A percentile compares a stretch with the other conserved stretches of the same genome.
Evolutionary conservation across 2,329 filamentous ascomycete species (phyloP).

Genomic region (Aureobasidium sp.): DNA sequence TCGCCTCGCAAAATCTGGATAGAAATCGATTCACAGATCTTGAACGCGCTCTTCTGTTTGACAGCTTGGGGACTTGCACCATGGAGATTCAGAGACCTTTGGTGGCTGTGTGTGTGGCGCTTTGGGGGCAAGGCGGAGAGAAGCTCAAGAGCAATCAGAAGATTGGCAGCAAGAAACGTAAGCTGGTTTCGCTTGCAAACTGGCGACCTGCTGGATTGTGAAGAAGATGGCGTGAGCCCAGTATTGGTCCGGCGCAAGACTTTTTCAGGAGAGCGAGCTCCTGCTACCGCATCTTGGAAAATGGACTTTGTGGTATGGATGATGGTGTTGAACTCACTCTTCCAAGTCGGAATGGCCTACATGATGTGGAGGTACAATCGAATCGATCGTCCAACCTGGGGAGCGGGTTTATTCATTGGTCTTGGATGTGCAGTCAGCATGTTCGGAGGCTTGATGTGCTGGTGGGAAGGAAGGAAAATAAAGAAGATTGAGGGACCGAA

Average conservation of each 20-base stretch:
- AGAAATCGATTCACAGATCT: slow-evolving; percentile 74
- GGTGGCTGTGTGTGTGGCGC: slow-evolving; percentile 46
- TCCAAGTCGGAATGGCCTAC: slow-evolving; percentile 65
- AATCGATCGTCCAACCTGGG: slow-evolving; percentile 64
- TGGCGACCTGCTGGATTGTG: neutral
- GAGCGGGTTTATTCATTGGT: slow-evolving; percentile 71
- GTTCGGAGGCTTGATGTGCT: slow-evolving; percentile 62
- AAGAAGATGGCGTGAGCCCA: neutral
- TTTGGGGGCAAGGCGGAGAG: neutral
- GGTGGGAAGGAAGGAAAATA: slow-evolving; percentile 60
- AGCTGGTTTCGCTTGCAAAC: slow-evolving; percentile 12
- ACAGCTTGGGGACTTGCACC: slow-evolving; percentile 78
- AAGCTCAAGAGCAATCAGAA: neutral
- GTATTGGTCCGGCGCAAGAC: neutral
- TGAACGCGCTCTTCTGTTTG: slow-evolving; percentile 80
- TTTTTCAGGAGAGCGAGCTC: slow-evolving; percentile 64
- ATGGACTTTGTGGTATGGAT: slow-evolving; percentile 73
- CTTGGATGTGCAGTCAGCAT: slow-evolving; percentile 64
- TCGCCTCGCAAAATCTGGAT: slow-evolving; percentile 78
- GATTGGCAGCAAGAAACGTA: slow-evolving; percentile 9
- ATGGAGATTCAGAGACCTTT: slow-evolving; percentile 77
- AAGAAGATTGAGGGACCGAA: slow-evolving; percentile 59
- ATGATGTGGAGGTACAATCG: slow-evolving; percentile 63
- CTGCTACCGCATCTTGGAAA: slow-evolving; percentile 64
- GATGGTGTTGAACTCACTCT: slow-evolving; percentile 70